Conservation (phyloP, 306 rosid genomes). For the Neltuma alba region DNA sequence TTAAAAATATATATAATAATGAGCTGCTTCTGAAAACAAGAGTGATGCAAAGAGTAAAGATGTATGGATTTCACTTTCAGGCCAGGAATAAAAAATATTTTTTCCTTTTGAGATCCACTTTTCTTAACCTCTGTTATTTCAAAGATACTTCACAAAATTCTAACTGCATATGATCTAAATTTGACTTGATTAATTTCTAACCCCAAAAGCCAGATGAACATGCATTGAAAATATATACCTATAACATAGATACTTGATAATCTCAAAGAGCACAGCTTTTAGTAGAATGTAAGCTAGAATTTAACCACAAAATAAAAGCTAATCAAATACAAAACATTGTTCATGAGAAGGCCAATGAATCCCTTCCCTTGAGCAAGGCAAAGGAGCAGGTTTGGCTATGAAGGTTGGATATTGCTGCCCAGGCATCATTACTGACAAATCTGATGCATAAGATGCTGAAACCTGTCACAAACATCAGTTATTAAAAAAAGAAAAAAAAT, state of each 20-base stretch:
- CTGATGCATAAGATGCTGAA: conserved; percentile 53
- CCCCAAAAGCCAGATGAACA: background rate
- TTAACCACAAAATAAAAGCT: conserved; percentile 19
- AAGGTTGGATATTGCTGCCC: conserved; percentile 83
- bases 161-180: too few relatives aligned
- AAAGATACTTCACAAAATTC: too few relatives aligned
- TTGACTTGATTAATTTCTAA: too few relatives aligned
- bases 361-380: conserved; percentile 79
- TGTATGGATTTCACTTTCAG: too few relatives aligned
- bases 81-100: too few relatives aligned
- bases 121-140: too few relatives aligned
- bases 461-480: conserved; percentile 48
- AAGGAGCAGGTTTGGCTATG: conserved; percentile 89
- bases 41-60: too few relatives aligned
- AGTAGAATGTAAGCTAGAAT: conserved; percentile 9
- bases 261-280: conserved; percentile 31
- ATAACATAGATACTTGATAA: conserved; percentile 19
- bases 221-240: conserved; percentile 13
- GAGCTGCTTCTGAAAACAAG: too few relatives aligned
- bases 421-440: conserved; percentile 89
- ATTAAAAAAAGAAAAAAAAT: background rate
- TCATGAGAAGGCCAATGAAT: conserved; percentile 78
- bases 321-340: conserved; percentile 54
- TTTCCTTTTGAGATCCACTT: too few relatives aligned
- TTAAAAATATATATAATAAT: too few relatives aligned